Conservation (phyloP, 805 yeast species). For the Allodekkera sacchari region DNA sequence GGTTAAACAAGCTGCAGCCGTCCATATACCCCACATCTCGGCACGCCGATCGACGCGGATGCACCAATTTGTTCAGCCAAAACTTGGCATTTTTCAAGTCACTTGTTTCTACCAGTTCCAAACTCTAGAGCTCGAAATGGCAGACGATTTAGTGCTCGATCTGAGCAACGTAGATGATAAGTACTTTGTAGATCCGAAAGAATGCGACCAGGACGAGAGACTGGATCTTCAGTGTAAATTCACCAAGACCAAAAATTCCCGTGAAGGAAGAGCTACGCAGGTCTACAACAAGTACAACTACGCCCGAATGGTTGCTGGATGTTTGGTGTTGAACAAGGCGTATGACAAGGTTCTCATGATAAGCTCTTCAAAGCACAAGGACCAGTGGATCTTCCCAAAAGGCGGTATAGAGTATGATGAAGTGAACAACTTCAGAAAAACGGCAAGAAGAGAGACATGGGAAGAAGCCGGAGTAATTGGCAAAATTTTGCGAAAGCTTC, state of each 20-base stretch:
- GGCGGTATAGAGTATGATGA: slow-evolving; percentile 94
- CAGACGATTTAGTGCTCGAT: too few species aligned
- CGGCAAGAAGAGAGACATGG: slow-evolving; percentile 91
- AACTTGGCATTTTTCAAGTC: too few species aligned
- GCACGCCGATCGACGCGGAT: too few species aligned
- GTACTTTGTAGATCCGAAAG: slow-evolving; percentile 5
- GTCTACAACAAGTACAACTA: slow-evolving; percentile 53
- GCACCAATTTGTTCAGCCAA: too few species aligned
- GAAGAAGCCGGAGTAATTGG: slow-evolving; percentile 94
- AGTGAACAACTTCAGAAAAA: slow-evolving; percentile 29
- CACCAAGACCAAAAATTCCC: slow-evolving; percentile 26
- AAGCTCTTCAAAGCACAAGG: slow-evolving; percentile 59
- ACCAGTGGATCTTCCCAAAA: slow-evolving; percentile 85
- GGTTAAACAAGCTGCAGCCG: too few species aligned
- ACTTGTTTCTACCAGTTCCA: too few species aligned
- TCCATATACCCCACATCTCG: too few species aligned
- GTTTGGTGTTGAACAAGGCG: slow-evolving; percentile 58
- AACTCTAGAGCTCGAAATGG: too few species aligned
- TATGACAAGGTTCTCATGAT: slow-evolving; percentile 67
- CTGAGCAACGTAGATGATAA: slow-evolving; percentile 3
- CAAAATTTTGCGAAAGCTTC: slow-evolving; percentile 43
- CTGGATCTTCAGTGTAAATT: slow-evolving; percentile 11
- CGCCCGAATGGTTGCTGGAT: slow-evolving; percentile 89
- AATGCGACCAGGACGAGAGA: slow-evolving; percentile 9
- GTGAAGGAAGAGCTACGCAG: slow-evolving; percentile 55